Base-by-base conservation (phyloP, 2,329 filamentous ascomycete species). In the Talaromyces sp. region DNA sequence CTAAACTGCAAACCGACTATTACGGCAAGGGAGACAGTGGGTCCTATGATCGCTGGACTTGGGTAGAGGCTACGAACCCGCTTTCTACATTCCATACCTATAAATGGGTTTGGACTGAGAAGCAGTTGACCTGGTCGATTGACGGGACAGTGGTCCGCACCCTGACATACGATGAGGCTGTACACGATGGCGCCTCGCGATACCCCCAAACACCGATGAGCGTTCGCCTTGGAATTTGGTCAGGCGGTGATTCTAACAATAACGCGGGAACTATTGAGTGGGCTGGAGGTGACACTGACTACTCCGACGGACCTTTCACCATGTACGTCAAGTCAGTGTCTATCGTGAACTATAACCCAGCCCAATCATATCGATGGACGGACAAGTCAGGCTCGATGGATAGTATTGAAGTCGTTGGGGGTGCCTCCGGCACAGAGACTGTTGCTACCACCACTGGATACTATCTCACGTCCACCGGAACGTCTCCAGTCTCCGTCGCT, bases 11-110 rank as follows among this genome's bases (percentile, higher is more conserved):
- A 75, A 89, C 88, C 65, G 96, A 97, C 76, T 97, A 96, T 78
- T 99, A 97, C 65, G 91, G 91, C 72, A 96, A 97, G 75, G 94
- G 93, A 48, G 82, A 90, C 65, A 91, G 89, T 0, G 65, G 67
- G 3, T 82, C 83, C 11, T 96, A 94, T 77, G 91, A 96, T 76
- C 88, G 93, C 52, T 92, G 88, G 56, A 87, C 89, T 53, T 91
- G 90, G 70, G 89, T 93, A 71, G 75, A 83, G 3, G 77, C 86
- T 67, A 64, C 77, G 58, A 75, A 81, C 65, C 92, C 88, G 51
- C 73, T 76, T 58, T 67, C 69, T 16, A 60, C 58, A 16, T 76
- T 73, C 65, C 73, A 77, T 59, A 78, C 73, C 17, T 78, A 79
- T 63, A 69, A 73, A 29, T 53, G 90, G 50, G 82, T 88, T 71